Evolutionary conservation across 768 basidiomycete species (phyloP).

Genomic region (Peribolospora kevripleyi): DNA sequence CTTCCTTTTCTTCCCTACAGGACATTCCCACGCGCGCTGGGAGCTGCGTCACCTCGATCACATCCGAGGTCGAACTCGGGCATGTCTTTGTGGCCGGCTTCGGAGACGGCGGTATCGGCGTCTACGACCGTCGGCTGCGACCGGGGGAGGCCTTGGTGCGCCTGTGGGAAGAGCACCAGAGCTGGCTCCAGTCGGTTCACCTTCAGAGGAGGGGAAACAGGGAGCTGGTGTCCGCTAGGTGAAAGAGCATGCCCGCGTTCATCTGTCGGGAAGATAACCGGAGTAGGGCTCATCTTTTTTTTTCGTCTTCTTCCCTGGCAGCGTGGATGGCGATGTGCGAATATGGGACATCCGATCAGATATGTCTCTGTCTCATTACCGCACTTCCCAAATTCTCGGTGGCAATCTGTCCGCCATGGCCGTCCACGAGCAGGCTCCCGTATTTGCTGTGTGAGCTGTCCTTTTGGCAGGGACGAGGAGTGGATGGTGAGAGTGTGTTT

Average conservation of each 20-base stretch:
- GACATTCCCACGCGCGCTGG: slow-evolving; percentile 74
- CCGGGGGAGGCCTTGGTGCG: slow-evolving; percentile 61
- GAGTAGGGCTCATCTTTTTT: neutral
- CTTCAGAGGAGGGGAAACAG: slow-evolving; percentile 46
- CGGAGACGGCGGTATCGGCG: slow-evolving; percentile 65
- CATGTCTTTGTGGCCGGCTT: slow-evolving; percentile 73
- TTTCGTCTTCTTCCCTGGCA: slow-evolving; percentile 17
- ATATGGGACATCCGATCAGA: slow-evolving; percentile 59
- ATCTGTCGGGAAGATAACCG: too few relatives aligned
- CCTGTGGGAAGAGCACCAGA: slow-evolving; percentile 45
- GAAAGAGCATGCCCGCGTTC: slow-evolving; percentile 10
- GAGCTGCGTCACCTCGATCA: slow-evolving; percentile 64
- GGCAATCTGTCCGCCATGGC: slow-evolving; percentile 64
- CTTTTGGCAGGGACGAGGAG: neutral
- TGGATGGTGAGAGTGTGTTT: neutral
- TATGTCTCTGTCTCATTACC: too few relatives aligned
- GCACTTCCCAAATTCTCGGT: slow-evolving; percentile 37
- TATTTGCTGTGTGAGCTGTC: slow-evolving; percentile 54
- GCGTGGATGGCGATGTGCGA: slow-evolving; percentile 68
- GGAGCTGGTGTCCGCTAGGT: slow-evolving; percentile 74
- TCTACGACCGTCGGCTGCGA: slow-evolving; percentile 75
- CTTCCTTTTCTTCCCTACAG: slow-evolving; percentile 22
- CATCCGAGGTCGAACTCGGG: slow-evolving; percentile 48
- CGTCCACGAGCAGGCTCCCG: slow-evolving; percentile 53
- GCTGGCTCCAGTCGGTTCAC: slow-evolving; percentile 76